Evolutionary conservation across 371 early-diverging fungal species (phyloP), one percentile per base, ranked within the genome.

Genomic region (Lichtheimia ramosa): DNA sequence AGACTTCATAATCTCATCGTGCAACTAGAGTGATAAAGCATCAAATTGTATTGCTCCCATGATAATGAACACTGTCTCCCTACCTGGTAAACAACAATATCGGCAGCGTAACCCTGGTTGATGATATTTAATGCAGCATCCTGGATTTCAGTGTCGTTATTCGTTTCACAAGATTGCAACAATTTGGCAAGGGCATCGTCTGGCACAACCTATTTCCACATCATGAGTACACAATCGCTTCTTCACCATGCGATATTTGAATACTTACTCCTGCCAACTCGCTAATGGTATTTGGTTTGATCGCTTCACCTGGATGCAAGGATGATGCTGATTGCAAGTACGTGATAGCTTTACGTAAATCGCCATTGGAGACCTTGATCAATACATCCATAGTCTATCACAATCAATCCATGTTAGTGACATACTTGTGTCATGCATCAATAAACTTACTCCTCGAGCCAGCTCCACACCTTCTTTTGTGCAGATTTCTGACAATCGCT

Each of bases 291-390:
- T 59, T 67, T 3, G 77, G 66, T 5, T 85, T 80, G 43, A 94
- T 81, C 4, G 66, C 57, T 13, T 71, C 68, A 2, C 65, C 73
- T 61, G 73, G 66, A 53, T 84, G 80, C 50, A 93, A 65, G 2
- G 84, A 83, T 21, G 82, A 75, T 7, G 93, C 96, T 71, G 91
- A 93, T 74, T 98, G 98, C 49, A 97, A 77, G 40, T 84, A 85
- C 81, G 92, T 97, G 63, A 95, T 96, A 0, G 96, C 93, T 66
- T 89, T 91, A 50, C 99, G 84, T 62, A 98, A 68, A 80, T 98
- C 98, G 34, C 99, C 99, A 48, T 87, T 90, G 1, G 94, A 89
- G 2, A 89, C 78, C 15, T 77, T 74, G 43, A 94, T 86, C 54
- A 98, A 71, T n/a, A 84, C 75, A 16, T 85, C 73, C 50, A 95